These are phyloP conservation scores for Kodamaea restingae DNA, from an alignment of 805 yeast species.

Conservation along the genomic window DNA sequence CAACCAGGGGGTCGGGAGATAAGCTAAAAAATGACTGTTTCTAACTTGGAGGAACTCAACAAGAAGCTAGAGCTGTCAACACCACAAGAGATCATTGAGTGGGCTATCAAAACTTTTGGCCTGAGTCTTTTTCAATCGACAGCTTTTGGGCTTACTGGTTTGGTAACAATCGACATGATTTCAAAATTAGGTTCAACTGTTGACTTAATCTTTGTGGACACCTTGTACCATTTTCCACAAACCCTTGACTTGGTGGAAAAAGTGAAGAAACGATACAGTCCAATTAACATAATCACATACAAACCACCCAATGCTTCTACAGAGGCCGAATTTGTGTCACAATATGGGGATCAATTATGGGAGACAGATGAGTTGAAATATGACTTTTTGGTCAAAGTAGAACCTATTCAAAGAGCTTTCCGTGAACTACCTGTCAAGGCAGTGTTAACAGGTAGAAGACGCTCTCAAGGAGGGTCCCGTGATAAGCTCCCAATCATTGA, in stretches of 20 bases:
- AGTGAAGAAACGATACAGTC: constrained; percentile 52
- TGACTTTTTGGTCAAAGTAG: constrained; percentile 87
- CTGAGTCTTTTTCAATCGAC: constrained; percentile 76
- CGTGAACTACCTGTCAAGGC: constrained; percentile 68
- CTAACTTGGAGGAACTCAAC: constrained; percentile 61
- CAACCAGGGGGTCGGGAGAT: background rate
- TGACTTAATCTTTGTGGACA: constrained; percentile 83
- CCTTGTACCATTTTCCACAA: constrained; percentile 93
- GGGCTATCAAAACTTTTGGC: constrained; percentile 86
- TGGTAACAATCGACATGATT: constrained; percentile 82
- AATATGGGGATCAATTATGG: constrained; percentile 80
- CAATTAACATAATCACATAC: constrained; percentile 55
- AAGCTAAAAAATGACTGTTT: constrained; percentile 1
- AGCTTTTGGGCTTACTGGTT: constrained; percentile 91
- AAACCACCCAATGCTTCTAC: constrained; percentile 56
- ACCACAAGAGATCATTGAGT: constrained; percentile 71
- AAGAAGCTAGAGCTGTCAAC: constrained; percentile 47
- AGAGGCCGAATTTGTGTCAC: constrained; percentile 59
- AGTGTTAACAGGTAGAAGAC: constrained; percentile 87
- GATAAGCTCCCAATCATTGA: constrained; percentile 70
- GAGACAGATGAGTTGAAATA: constrained; percentile 74
- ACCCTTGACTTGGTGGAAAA: constrained; percentile 68
- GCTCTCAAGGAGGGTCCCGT: constrained; percentile 86
- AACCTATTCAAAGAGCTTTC: constrained; percentile 86
- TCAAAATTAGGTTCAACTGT: constrained; percentile 51